These are phyloP conservation scores for Phytophthora cactorum DNA, from an alignment of 352 stramenopile genomes.

Conservation along the genomic window DNA sequence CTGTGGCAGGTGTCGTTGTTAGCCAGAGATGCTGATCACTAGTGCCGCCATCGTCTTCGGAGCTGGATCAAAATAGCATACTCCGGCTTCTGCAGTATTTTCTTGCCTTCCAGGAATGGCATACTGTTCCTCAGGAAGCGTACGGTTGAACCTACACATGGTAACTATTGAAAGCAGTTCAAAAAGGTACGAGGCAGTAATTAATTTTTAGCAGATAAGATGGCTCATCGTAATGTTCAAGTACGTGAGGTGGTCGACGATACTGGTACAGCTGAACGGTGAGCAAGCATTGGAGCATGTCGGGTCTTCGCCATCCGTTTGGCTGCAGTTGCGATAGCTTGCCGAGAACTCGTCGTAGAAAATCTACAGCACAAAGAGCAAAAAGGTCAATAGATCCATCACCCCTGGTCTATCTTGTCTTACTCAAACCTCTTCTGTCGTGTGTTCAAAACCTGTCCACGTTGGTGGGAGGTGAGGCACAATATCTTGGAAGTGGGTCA, in stretches of 20 bases:
- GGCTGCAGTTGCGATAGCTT: conserved; percentile 64
- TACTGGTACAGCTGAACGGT: conserved; percentile 77
- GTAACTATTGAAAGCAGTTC: conserved; percentile 10
- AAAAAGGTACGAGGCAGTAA: conserved; percentile 3
- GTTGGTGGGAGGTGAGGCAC: conserved; percentile 81
- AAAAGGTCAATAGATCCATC: conserved; percentile 6
- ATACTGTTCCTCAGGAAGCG: conserved; percentile 20
- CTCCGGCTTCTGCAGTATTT: conserved; percentile 9
- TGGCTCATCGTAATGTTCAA: conserved; percentile 91
- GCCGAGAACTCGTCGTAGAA: conserved; percentile 85
- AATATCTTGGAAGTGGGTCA: conserved; percentile 82
- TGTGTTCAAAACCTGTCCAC: conserved; percentile 81
- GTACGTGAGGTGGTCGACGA: conserved; percentile 88
- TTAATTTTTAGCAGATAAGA: conserved; percentile 73
- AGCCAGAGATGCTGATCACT: neutral
- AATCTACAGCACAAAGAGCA: conserved; percentile 45
- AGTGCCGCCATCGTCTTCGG: conserved; percentile 7
- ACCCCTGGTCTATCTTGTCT: too few species aligned
- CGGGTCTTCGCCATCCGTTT: conserved; percentile 65
- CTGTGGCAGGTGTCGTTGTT: conserved; percentile 24
- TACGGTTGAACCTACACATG: conserved; percentile 15
- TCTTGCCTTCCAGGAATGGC: conserved; percentile 24
- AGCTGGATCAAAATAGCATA: conserved; percentile 34
- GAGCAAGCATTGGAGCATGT: conserved; percentile 76
- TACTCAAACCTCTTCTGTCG: conserved; percentile 61